phyloP scores from a whole-genome alignment of 495 filamentous ascomycete species.

The Podospora fimiseda region DNA sequence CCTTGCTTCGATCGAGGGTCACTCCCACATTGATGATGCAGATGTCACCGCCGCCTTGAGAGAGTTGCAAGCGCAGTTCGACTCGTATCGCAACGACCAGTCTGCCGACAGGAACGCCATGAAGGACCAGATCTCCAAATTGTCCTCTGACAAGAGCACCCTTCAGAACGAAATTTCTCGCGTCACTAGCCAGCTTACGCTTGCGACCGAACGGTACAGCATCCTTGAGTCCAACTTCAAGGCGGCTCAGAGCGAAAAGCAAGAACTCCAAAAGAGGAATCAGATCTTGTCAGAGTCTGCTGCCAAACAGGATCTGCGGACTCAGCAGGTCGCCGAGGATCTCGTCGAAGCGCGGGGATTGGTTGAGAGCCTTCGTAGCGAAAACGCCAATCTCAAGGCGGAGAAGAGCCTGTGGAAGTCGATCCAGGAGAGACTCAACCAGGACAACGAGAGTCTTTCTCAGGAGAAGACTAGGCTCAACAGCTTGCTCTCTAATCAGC shows the following conservation, averaged over 20 bases:
- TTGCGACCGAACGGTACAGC: slow-evolving; percentile 75
- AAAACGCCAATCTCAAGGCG: slow-evolving; percentile 86
- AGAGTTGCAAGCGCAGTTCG: slow-evolving; percentile 84
- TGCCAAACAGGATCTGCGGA: slow-evolving; percentile 81
- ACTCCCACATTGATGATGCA: slow-evolving; percentile 33
- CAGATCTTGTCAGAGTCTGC: slow-evolving; percentile 69
- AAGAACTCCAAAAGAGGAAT: slow-evolving; percentile 72
- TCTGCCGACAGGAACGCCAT: slow-evolving; percentile 69
- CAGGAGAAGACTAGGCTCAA: slow-evolving; percentile 81
- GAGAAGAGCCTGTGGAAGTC: slow-evolving; percentile 88
- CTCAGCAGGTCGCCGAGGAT: slow-evolving; percentile 89
- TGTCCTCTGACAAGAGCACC: slow-evolving; percentile 72
- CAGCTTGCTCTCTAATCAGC: slow-evolving; percentile 66
- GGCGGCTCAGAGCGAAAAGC: slow-evolving; percentile 75
- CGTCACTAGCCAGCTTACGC: slow-evolving; percentile 70
- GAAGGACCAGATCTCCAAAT: slow-evolving; percentile 76
- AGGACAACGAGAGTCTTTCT: slow-evolving; percentile 77
- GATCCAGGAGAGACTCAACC: slow-evolving; percentile 77
- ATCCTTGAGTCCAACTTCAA: slow-evolving; percentile 85
- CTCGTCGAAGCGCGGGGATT: slow-evolving; percentile 77
- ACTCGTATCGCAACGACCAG: slow-evolving; percentile 81
- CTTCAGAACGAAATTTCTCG: slow-evolving; percentile 73
- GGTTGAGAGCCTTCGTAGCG: slow-evolving; percentile 79
- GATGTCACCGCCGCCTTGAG: slow-evolving; percentile 51
- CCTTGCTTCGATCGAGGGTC: slow-evolving; percentile 46